Base-by-base conservation (phyloP, 139 green algal genomes). In the Diplosphaera chodatii region DNA sequence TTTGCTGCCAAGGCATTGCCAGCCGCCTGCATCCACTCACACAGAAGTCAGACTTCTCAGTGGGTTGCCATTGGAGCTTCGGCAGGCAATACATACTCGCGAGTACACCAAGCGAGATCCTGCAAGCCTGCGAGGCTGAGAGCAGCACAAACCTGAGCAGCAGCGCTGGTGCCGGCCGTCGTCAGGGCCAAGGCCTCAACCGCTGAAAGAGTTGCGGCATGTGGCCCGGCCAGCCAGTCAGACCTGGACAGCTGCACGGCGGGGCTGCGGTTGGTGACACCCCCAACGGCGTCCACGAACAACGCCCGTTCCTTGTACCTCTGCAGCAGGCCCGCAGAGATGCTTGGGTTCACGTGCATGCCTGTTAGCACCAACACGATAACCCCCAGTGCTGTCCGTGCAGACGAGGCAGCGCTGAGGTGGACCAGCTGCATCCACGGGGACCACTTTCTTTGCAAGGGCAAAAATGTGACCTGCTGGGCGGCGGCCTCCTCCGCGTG, bases 161-260 rank as follows among this genome's bases (percentile, higher is more conserved):
- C 66, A 32, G 75, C 27, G 21, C 21, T 32, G 4, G 22, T 21
- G 15, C 25, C 15, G 0, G 25, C 32, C 1, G 4, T 6, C 29
- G 64, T 64, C 28, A 78, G 62, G 0, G 71, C 74, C 37, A 77
- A 56, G 6, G 32, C 71, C 33, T 69, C 64, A 2, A 91, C n/a
- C 1, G 78, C 73, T 1, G 63, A 30, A 4, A 88, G 64, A 23
- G 74, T 64, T 6, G 72, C 23, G 4, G 66, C 74, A n/a, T 83
- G 78, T 0, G 73, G 77, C 20, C 82, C 84, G 1, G 40, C 59
- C 66, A 20, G 8, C 87, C 87, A 91, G 2, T 66, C 67, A 40
- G 41, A 63, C 28, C 63, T 64, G 1, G 18, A 31, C 1, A 77
- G 79, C 71, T 80, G 81, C 1, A n/a, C 4, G 10, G 65, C 40